These are phyloP conservation scores for Colletotrichum lentis DNA, from an alignment of 2,329 filamentous ascomycete species.

Conservation along the genomic window DNA sequence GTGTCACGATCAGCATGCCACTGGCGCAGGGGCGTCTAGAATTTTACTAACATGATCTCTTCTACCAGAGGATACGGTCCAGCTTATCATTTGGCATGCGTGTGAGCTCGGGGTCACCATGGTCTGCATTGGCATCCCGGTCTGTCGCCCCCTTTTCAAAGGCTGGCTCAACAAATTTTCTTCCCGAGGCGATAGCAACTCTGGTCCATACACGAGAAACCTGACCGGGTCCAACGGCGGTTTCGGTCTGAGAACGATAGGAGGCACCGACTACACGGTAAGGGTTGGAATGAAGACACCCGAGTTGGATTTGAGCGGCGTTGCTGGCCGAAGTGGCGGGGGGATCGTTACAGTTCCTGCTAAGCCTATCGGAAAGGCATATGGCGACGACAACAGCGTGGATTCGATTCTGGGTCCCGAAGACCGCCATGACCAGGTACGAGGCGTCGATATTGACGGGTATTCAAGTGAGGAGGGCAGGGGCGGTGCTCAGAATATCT, in stretches of 20 bases:
- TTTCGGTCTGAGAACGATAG: constrained; percentile 31
- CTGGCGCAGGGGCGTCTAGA: not conserved
- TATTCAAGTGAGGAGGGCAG: constrained; percentile 15
- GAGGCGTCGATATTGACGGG: not conserved
- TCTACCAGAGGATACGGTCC: constrained; percentile 47
- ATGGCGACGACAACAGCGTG: constrained; percentile 27
- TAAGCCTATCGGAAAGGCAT: constrained; percentile 12
- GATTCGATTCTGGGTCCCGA: constrained; percentile 30
- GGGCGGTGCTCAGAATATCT: constrained; percentile 14
- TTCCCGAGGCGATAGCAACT: constrained; percentile 17
- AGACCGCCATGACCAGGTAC: not conserved
- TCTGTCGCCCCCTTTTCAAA: constrained; percentile 50
- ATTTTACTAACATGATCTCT: constrained; percentile 11
- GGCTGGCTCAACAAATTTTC: constrained; percentile 25
- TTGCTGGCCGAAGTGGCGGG: constrained; percentile 7
- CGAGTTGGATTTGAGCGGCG: constrained; percentile 12
- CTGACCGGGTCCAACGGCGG: constrained; percentile 22
- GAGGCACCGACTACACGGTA: constrained; percentile 32
- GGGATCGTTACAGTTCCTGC: not conserved
- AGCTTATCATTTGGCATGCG: constrained; percentile 50
- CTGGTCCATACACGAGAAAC: constrained; percentile 25
- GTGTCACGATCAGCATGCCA: no score
- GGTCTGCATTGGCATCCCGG: constrained; percentile 52
- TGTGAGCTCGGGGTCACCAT: constrained; percentile 52
- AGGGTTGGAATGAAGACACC: constrained; percentile 31